Evolutionary conservation across 345 rosid genomes (phyloP).

Genomic region (Eucalyptus cloeziana): DNA sequence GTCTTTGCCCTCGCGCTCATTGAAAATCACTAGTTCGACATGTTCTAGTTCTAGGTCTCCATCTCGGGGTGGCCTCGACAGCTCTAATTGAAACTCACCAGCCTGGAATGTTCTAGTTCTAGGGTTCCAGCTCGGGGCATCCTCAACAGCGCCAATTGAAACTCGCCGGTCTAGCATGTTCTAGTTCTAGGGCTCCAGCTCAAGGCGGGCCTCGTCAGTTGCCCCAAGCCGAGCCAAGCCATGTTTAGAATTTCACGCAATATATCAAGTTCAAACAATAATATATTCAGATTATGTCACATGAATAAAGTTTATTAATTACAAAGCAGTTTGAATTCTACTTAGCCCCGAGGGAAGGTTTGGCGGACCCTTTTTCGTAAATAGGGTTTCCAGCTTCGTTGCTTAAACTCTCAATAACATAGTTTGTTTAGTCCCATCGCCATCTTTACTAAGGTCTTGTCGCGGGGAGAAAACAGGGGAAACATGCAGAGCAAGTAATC

Average conservation of each 20-base stretch:
- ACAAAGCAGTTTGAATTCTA: background rate
- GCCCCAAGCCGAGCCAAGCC: rapidly evolving
- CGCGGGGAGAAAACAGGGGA: background rate
- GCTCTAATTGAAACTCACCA: background rate
- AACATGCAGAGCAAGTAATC: background rate
- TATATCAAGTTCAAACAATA: background rate
- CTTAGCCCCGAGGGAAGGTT: background rate
- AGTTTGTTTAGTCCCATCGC: background rate
- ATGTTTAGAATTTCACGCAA: background rate
- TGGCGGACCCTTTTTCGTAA: background rate
- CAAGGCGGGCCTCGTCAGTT: rapidly evolving
- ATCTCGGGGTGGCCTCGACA: background rate
- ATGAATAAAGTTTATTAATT: background rate
- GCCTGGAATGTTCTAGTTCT: background rate
- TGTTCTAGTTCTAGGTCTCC: background rate
- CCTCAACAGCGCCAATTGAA: background rate
- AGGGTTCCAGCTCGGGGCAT: rapidly evolving
- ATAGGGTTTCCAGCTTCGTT: background rate
- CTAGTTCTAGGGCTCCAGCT: background rate
- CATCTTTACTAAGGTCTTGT: background rate
- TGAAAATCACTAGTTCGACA: background rate
- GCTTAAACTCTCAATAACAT: background rate
- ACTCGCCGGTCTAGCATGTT: background rate
- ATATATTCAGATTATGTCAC: background rate
- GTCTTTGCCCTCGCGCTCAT: background rate